Conservation (phyloP, 2,329 filamentous ascomycete genomes). For the Fusarium sp. region DNA sequence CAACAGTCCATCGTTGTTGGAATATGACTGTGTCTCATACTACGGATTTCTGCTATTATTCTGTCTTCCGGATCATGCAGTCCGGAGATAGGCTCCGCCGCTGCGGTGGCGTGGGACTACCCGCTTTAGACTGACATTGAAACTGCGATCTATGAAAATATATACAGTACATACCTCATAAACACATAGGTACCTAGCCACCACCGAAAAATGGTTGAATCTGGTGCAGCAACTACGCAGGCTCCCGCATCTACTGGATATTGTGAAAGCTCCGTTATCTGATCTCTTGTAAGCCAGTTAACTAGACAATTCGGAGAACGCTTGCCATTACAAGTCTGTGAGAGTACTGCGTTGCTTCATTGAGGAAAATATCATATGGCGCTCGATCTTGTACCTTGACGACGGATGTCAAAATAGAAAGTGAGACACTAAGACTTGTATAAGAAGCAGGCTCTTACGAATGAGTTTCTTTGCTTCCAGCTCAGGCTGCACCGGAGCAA, state of each 20-base stretch:
- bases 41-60: background rate
- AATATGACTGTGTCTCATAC: background rate
- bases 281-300: background rate
- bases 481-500: background rate
- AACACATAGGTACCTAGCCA: background rate
- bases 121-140: background rate
- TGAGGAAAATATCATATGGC: background rate
- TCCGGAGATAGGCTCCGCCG: background rate
- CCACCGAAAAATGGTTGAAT: background rate
- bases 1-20: background rate
- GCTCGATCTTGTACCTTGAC: background rate
- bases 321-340: background rate
- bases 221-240: background rate
- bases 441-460: conserved; percentile 4
- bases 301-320: background rate
- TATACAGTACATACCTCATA: background rate
- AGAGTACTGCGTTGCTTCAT: background rate
- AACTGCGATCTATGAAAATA: background rate
- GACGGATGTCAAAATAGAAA: background rate
- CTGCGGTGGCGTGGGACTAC: background rate
- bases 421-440: background rate
- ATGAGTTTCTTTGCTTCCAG: background rate
- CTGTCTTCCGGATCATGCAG: background rate
- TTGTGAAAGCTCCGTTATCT: background rate
- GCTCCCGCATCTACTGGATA: background rate